Evolutionary conservation across 805 yeast species (phyloP).

Genomic region (Teunomyces funiuensis): DNA sequence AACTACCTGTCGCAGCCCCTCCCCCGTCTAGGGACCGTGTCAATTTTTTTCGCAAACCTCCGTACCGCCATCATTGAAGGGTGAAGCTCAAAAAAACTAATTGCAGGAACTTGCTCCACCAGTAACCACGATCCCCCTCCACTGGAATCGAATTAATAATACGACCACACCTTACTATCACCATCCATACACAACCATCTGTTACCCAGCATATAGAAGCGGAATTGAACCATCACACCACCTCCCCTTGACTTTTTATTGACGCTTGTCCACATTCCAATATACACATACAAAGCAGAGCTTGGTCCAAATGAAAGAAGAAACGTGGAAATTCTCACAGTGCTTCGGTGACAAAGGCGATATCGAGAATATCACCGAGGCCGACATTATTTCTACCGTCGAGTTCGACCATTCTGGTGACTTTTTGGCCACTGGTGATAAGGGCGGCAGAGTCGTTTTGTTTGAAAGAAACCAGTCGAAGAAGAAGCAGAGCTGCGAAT

Average conservation of each 20-base stretch:
- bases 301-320: constrained; percentile 20
- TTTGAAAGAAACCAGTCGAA: constrained; percentile 83
- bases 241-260: neutral
- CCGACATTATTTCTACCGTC: constrained; percentile 95
- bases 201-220: constrained; percentile 3
- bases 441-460: constrained; percentile 95
- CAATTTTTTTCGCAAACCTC: constrained; percentile 4
- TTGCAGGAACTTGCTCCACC: constrained; percentile 5
- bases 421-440: constrained; percentile 95
- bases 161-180: neutral
- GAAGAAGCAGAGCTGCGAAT: constrained; percentile 73
- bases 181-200: neutral
- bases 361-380: constrained; percentile 91
- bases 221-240: constrained; percentile 3
- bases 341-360: constrained; percentile 99
- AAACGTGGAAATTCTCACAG: constrained; percentile 83
- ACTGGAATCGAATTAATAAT: constrained; percentile 4
- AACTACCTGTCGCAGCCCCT: neutral
- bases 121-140: constrained; percentile 3
- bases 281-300: neutral
- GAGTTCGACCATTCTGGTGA: constrained; percentile 96
- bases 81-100: constrained; percentile 5
- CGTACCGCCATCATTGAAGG: constrained; percentile 6
- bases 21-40: constrained; percentile 1
- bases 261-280: constrained; percentile 2